These are phyloP conservation scores for Wickerhamomyces bovis DNA, from an alignment of 805 yeast genomes.

Conservation along the genomic window DNA sequence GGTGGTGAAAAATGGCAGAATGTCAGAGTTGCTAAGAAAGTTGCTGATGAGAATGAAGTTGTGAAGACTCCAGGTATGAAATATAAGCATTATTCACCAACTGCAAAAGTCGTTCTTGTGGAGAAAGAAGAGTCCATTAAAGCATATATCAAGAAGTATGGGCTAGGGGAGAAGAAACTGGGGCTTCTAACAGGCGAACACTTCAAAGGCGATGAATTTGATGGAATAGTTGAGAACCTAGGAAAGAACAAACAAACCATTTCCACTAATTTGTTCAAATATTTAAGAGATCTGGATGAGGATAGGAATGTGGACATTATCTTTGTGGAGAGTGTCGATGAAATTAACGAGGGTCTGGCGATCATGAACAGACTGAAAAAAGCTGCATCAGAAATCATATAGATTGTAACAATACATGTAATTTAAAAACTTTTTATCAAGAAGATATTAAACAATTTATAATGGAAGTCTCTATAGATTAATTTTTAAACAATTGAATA, in stretches of 20 bases:
- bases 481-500: conserved; percentile 22
- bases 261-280: conserved; percentile 68
- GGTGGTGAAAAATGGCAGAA: conserved; percentile 71
- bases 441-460: conserved; percentile 3
- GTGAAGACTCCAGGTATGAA: conserved; percentile 98
- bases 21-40: conserved; percentile 56
- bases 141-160: conserved; percentile 26
- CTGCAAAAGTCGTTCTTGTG: conserved; percentile 72
- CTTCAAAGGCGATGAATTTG: conserved; percentile 15
- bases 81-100: conserved; percentile 91
- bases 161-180: conserved; percentile 28
- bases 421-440: too few relatives aligned
- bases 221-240: conserved; percentile 26
- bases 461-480: background rate
- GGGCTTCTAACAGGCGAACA: conserved; percentile 45
- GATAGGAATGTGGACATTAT: conserved; percentile 54
- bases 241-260: conserved; percentile 49
- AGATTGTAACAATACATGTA: background rate
- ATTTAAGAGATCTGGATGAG: conserved; percentile 72
- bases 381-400: conserved; percentile 60
- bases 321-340: conserved; percentile 77
- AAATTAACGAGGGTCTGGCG: conserved; percentile 79
- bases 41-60: conserved; percentile 59
- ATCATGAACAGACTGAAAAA: conserved; percentile 87
- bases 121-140: conserved; percentile 29